A percentile compares a stretch with the other conserved stretches of the same genome.
These are phyloP conservation scores for Schizopora paradoxa DNA, from an alignment of 1,284 basidiomycete genomes.

Conservation along the genomic window DNA sequence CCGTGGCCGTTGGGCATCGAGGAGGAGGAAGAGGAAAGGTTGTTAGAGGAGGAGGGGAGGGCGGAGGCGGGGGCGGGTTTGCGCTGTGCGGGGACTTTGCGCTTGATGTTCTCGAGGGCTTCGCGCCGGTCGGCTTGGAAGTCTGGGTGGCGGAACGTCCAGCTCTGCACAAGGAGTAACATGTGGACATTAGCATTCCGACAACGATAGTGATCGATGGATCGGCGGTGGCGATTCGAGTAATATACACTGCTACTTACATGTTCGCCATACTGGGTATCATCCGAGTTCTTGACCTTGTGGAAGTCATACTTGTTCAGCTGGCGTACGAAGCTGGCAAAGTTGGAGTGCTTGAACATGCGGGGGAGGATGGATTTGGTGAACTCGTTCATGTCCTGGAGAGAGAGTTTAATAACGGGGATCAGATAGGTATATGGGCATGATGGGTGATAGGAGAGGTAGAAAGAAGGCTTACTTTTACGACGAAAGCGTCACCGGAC, in stretches of 20 bases:
- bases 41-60: slow-evolving; percentile 19
- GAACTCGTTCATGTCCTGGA: slow-evolving; percentile 93
- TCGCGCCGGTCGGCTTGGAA: slow-evolving; percentile 85
- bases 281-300: slow-evolving; percentile 87
- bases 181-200: background rate
- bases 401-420: background rate
- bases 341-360: slow-evolving; percentile 97
- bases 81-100: slow-evolving; percentile 78
- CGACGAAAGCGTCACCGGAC: slow-evolving; percentile 86
- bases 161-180: slow-evolving; percentile 48
- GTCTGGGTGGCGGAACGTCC: slow-evolving; percentile 95
- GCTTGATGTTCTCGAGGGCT: slow-evolving; percentile 90
- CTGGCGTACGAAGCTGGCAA: slow-evolving; percentile 90
- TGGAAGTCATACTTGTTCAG: slow-evolving; percentile 99
- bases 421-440: background rate
- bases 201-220: too few relatives aligned
- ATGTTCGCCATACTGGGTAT: slow-evolving; percentile 74
- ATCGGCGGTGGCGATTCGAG: background rate
- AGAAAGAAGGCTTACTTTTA: slow-evolving; percentile 52
- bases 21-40: slow-evolving; percentile 21
- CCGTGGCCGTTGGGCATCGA: slow-evolving; percentile 23
- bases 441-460: background rate
- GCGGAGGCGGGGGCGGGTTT: slow-evolving; percentile 34
- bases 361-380: slow-evolving; percentile 90
- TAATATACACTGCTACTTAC: slow-evolving; percentile 34